Percentiles rank a stretch among this genome's conserved stretches.
phyloP scores from a whole-genome alignment of 495 filamentous ascomycete species.

The Cladorrhinum samala region DNA sequence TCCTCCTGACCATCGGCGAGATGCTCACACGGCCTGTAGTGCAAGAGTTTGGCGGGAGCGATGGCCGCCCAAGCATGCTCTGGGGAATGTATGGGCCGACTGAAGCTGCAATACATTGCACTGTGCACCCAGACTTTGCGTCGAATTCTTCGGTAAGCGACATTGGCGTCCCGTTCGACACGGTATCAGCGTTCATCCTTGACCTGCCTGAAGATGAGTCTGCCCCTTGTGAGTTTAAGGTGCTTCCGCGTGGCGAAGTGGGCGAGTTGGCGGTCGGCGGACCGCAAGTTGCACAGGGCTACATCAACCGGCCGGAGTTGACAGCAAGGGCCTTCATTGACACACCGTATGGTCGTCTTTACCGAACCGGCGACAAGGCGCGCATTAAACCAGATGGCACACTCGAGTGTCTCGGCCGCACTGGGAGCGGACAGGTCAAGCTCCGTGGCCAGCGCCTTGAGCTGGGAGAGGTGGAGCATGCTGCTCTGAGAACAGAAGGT shows the following conservation, averaged over 20 bases:
- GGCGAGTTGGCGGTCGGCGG: constrained; percentile 86
- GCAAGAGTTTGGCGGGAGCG: constrained; percentile 59
- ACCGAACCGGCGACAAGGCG: constrained; percentile 82
- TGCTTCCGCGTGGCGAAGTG: constrained; percentile 58
- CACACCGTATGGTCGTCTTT: constrained; percentile 54
- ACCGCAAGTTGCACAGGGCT: constrained; percentile 68
- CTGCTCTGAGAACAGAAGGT: constrained; percentile 47
- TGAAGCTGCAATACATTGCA: constrained; percentile 71
- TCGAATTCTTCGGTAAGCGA: constrained; percentile 48
- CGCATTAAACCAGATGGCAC: constrained; percentile 59
- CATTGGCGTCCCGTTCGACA: constrained; percentile 67
- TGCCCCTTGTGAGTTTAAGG: constrained; percentile 26
- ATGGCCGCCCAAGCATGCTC: constrained; percentile 46
- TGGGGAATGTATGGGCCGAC: constrained; percentile 88
- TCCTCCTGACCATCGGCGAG: constrained; percentile 79
- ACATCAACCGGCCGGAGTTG: constrained; percentile 76
- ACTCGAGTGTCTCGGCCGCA: constrained; percentile 77
- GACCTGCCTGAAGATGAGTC: constrained; percentile 23
- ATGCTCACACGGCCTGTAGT: constrained; percentile 72
- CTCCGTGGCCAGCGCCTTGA: constrained; percentile 76
- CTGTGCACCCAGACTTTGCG: constrained; percentile 33
- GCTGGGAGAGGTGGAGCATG: constrained; percentile 75
- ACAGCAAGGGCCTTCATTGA: constrained; percentile 62
- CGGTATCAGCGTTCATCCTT: constrained; percentile 69
- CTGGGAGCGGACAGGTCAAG: constrained; percentile 73